phyloP scores from a whole-genome alignment of 495 filamentous ascomycete species.

The Xylaria nigripes region DNA sequence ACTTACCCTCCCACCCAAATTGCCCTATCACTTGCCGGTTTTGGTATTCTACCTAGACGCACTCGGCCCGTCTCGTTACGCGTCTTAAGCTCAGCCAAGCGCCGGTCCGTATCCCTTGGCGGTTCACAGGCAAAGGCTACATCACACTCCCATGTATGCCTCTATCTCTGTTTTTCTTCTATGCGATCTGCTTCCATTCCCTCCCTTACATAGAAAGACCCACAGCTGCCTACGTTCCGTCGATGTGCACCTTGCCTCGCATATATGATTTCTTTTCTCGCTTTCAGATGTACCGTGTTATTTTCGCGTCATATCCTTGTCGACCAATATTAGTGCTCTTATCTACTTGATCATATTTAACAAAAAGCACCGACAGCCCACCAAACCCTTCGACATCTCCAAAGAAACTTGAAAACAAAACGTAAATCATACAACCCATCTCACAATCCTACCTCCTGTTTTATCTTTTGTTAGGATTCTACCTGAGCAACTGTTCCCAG shows the following conservation, averaged over 20 bases:
- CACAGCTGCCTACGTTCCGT: conserved; percentile 6
- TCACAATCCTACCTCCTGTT: not conserved
- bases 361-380: too few species aligned
- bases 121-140: not conserved
- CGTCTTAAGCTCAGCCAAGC: conserved; percentile 10
- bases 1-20: conserved; percentile 9
- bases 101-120: conserved; percentile 5
- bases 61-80: conserved; percentile 13
- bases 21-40: conserved; percentile 8
- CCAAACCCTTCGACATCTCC: too few species aligned
- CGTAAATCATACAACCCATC: not conserved
- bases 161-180: not conserved
- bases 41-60: conserved; percentile 6
- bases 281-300: not conserved
- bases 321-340: not conserved
- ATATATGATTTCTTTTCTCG: not conserved
- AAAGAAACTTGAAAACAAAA: too few species aligned
- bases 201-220: conserved; percentile 5
- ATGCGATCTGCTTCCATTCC: not conserved
- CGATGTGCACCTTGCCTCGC: conserved; percentile 6
- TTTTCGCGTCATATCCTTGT: not conserved
- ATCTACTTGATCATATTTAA: not conserved
- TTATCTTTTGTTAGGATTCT: not conserved
- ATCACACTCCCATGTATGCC: not conserved
- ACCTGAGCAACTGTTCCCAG: not conserved